Evolutionary conservation across 225 moss, liverwort and hornwort species (phyloP), one percentile per base, ranked within the genome.

Genomic region (Anthoceros angustus): DNA sequence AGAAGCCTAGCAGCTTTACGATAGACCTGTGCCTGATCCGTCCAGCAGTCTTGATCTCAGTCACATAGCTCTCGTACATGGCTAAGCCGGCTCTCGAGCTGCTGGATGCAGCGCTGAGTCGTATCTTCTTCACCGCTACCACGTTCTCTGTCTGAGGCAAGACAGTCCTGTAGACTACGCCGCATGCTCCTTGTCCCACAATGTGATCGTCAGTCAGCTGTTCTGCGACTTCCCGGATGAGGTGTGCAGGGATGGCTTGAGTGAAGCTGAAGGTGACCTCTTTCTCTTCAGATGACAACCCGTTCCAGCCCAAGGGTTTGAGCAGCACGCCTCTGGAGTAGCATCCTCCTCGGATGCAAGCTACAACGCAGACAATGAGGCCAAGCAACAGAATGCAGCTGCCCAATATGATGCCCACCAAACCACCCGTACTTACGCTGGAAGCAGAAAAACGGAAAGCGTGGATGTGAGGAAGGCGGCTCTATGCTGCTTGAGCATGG

Each of bases 41-140:
- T 23, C n/a, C 55, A 0, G n/a, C 55, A 18, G 7, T 55, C 55
- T 55, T 55, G 15, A 55, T 55, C 23, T 55, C 55, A 7, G 18
- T 55, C 55, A 55, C 2, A 55, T 20, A 55, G 55, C n/a, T 20
- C 18, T 6, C n/a, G 55, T 55, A 20, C 55, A 32, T 32, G 32
- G 32, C 32, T 32, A 32, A 32, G 55, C 0, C 14, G 55, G 18
- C 7, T 55, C 55, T 23, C 0, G n/a, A 15, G 1, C 23, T 7
- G 55, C 55, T 55, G 55, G 55, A 9, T 8, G n/a, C 55, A 55
- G 8, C 6, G 18, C 46, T 20, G 16, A 55, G 55, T 18, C 10
- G 55, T 55, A 55, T 55, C 55, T 55, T 55, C 55, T 55, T 55
- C 55, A 55, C n/a, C 23, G 55, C 55, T 23, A 55, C 55, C 1